Evolutionary conservation across 139 green algal species (phyloP), one percentile per base, ranked within the genome.

Genomic region (Chlorella sp.): DNA sequence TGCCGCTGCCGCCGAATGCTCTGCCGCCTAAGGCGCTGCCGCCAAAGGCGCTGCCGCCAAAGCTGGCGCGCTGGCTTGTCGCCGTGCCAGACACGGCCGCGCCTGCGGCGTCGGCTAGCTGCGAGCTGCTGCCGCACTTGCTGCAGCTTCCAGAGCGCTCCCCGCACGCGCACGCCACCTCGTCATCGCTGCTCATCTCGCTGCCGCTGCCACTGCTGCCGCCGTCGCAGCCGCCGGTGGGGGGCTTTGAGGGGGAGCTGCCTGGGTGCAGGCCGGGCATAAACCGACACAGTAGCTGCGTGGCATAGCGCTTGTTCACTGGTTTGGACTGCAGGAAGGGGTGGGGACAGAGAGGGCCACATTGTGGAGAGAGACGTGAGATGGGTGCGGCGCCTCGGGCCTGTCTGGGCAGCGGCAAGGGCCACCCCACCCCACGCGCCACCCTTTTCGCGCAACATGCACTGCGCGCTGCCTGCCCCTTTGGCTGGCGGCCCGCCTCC

Each of bases 201-300:
- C 34, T 57, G 30, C 30, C 68, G 40, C 68, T 64, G 64, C 37
- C 16, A 37, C 15, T 36, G 83, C 24, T 32, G 64, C 24, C 48
- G 39, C 5, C 68, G 9, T 21, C 68, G 40, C 7, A 12, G 81
- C 81, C 42, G 81, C 81, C 30, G 48, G 48, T 57, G 48, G 7
- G 48, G 48, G 48, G 48, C 48, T 57, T 57, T 5, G 48, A 57
- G 60, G 28, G 3, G 34, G 15, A 24, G 40, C 36, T 9, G 34
- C 21, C 19, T 22, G 78, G 61, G 26, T 53, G 36, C 40, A 81
- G 32, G 85, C 69, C 5, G 0, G 69, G 85, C 42, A 89, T 57
- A 19, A n/a, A 82, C 30, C 85, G 85, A 7, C 40, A 82, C 16
- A 89, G 85, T 40, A 89, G 85, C 85, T 89, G 40, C 32, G 34